Percentiles rank a stretch among this genome's conserved stretches.
These are phyloP conservation scores for Aristolochia fimbriata DNA, from an alignment of 164 flowering plant genomes.

Conservation along the genomic window DNA sequence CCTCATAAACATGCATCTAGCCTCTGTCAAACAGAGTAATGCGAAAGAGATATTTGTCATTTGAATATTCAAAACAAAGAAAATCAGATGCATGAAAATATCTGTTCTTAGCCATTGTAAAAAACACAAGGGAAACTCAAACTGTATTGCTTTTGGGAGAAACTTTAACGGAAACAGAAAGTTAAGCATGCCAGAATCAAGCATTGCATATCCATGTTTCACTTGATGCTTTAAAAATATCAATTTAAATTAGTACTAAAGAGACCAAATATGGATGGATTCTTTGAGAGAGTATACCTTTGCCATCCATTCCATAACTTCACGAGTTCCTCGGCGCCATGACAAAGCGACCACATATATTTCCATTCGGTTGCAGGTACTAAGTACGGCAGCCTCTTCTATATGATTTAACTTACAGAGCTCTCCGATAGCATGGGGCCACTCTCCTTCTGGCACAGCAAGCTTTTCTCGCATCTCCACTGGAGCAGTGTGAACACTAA, in stretches of 20 bases:
- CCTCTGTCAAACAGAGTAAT: no score
- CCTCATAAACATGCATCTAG: no score
- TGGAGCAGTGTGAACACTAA: slow-evolving; percentile 88
- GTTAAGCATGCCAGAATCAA: no score
- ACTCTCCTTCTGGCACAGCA: slow-evolving; percentile 95
- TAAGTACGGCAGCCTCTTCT: slow-evolving; percentile 98
- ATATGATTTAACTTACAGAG: slow-evolving; percentile 83
- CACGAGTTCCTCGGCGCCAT: slow-evolving; percentile 88
- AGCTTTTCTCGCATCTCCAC: slow-evolving; percentile 98
- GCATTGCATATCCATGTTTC: no score
- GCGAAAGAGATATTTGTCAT: no score
- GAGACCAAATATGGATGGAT: background rate
- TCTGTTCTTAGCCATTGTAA: no score
- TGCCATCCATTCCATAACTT: slow-evolving; percentile 99
- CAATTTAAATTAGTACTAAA: background rate
- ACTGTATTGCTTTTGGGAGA: no score
- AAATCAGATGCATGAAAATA: no score
- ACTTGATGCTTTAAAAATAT: no score
- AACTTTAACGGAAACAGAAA: no score
- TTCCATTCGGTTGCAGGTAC: slow-evolving; percentile 98
- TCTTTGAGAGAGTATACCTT: slow-evolving; percentile 41
- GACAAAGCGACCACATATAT: slow-evolving; percentile 92
- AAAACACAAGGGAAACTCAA: no score
- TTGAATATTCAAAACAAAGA: no score
- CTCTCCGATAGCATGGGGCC: slow-evolving; percentile 94